Base-by-base conservation (phyloP, 2,329 filamentous ascomycete species). In the Claviceps purpurea region DNA sequence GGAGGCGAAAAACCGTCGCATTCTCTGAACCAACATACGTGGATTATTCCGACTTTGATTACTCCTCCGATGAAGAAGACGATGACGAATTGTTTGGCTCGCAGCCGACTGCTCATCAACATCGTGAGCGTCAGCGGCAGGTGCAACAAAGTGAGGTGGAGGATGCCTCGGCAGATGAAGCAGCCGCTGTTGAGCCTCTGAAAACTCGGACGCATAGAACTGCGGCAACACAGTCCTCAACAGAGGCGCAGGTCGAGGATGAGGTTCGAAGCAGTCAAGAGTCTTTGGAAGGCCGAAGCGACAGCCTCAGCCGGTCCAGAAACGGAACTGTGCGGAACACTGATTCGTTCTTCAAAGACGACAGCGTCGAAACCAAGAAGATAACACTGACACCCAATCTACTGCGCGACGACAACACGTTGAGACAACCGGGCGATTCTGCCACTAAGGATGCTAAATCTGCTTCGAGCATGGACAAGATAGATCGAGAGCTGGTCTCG, bases 321-420 rank as follows among this genome's bases (percentile, higher is more conserved):
- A 94, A 95, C 60, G 89, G 89, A 43, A 91, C 87, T 22, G 78
- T 95, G 45, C 81, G 91, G 57, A 94, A 94, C 64, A 91, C 89
- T 4, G 91, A 97, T 68, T 95, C 91, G 1, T 96, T 97, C 74
- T 96, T 96, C 75, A 95, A 89, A 67, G 93, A 97, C 62, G 91
- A 98, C 62, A 89, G 81, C 37, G 85, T 89, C 40, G 93, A 97
- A 68, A 96, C 93, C 2, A 89, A 94, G 68, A 97, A 97, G 72
- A 97, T 98, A 59, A 95, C 90, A 0, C 78, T 98, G 45, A 98
- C 93, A 3, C 93, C 93, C 1, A 95, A 95, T 59, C 71, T 98
- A 50, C 73, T 97, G 42, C 83, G 91, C 43, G 91, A 97, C 58
- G 90, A 96, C 59, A 76, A 73, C 57, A 69, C 73, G 42, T 54